Evolutionary conservation across 495 filamentous ascomycete genomes (phyloP), one percentile per base, ranked within the genome.

Genomic region (Trichoderma reesei): DNA sequence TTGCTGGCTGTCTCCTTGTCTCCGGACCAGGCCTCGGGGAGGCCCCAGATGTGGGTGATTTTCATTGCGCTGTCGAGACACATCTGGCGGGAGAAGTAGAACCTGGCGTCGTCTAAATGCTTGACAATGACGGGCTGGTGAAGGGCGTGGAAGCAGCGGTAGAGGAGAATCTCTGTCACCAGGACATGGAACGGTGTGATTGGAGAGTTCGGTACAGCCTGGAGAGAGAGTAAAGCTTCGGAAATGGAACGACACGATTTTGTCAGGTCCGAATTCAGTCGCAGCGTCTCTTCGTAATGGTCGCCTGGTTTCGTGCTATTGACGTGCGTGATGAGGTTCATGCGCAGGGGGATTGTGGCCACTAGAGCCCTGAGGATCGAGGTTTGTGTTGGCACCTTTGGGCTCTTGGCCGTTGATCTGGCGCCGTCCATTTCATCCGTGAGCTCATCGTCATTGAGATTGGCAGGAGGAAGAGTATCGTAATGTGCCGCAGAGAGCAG

Each of bases 71-170:
- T 74, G 61, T 82, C 80, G 16, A 78, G 67, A 36, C 74, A 76
- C 46, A 78, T 73, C 65, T 79, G 79, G 14, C 79, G 73, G 0
- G 78, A 75, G 64, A 77, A 82, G 39, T 77, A 79, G 60, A 76
- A 80, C 0, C 70, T 69, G 0, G 80, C 76, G 61, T 80, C 74
- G 36, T 68, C 68, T 13, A 74, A 66, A 0, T 75, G 70, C 33
- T 66, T 63, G 14, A 59, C 60, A 37, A 78, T 69, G 68, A 75
- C 78, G 3, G 76, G 73, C 26, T 72, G 67, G 61, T 80, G 79
- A 10, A 81, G 67, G 2, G 80, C 78, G 64, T 87, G 69, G 65
- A 88, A 81, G 70, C 82, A 85, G 59, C 85, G 83, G 31, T 82
- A 73, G 6, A 75, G 72, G 54, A 72, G 68, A 41, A 78, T 68